A percentile compares a stretch with the other conserved stretches of the same genome.
Conservation (phyloP, 352 stramenopile genomes). For the Pythium sukuiense region DNA sequence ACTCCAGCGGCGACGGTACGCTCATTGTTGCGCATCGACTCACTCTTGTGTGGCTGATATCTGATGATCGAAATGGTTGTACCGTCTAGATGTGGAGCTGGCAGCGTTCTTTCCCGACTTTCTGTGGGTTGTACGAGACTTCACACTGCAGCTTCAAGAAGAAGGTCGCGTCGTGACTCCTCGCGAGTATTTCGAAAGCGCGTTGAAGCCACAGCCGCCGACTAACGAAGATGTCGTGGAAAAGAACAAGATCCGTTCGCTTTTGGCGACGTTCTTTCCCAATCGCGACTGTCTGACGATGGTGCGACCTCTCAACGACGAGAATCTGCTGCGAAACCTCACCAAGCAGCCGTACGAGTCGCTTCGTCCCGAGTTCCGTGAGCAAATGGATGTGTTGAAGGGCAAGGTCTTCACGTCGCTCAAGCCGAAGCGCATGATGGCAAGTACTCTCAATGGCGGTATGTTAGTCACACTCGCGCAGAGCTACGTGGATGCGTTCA, state of each 20-base stretch:
- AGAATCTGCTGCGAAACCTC: conserved; percentile 77
- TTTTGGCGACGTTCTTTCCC: conserved; percentile 82
- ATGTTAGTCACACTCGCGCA: conserved; percentile 85
- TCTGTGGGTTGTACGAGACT: conserved; percentile 91
- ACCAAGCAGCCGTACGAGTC: conserved; percentile 68
- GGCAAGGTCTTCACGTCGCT: conserved; percentile 60
- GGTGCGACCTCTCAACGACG: conserved; percentile 85
- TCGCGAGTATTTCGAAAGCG: conserved; percentile 88
- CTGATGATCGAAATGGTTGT: neutral
- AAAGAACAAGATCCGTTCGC: conserved; percentile 80
- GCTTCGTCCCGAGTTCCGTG: conserved; percentile 81
- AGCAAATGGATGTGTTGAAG: conserved; percentile 68
- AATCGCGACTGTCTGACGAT: conserved; percentile 88
- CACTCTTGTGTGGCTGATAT: neutral
- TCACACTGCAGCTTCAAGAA: conserved; percentile 83
- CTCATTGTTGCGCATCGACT: too few species aligned
- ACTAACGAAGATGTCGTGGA: conserved; percentile 72
- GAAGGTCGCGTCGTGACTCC: conserved; percentile 84
- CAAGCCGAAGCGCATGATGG: conserved; percentile 76
- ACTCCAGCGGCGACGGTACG: conserved; percentile 28
- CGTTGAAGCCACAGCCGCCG: conserved; percentile 75
- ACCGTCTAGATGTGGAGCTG: conserved; percentile 31
- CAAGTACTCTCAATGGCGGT: conserved; percentile 79
- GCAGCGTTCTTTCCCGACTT: conserved; percentile 79
- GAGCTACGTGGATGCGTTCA: conserved; percentile 87